Conservation (phyloP, 139 green algal species). For the Coelastrella sp. region DNA sequence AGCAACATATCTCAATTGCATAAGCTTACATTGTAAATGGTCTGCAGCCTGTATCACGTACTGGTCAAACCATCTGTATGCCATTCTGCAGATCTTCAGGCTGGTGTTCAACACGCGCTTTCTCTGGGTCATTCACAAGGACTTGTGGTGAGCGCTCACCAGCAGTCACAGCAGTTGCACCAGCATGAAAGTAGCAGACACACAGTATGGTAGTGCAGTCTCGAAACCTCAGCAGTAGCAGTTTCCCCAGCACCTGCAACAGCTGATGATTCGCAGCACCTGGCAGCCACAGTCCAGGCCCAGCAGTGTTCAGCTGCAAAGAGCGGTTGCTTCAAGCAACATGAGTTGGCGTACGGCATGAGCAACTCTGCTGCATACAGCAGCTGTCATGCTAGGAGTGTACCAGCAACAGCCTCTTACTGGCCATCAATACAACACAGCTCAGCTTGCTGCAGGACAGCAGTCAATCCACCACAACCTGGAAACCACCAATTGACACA, state of each 20-base stretch:
- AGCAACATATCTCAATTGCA: background rate
- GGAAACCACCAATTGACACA: no score
- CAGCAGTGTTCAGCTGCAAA: no score
- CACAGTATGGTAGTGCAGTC: background rate
- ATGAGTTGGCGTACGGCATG: no score
- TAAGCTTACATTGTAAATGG: background rate
- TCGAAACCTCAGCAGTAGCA: background rate
- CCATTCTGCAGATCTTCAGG: conserved; percentile 4
- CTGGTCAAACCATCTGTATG: background rate
- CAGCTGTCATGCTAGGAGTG: no score
- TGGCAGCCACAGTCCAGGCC: background rate
- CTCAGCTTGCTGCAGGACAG: no score
- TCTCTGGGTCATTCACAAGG: conserved; percentile 16
- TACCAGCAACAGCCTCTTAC: no score
- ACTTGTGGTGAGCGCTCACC: conserved; percentile 11
- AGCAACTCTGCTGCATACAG: no score
- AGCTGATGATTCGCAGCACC: background rate
- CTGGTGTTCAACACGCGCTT: conserved; percentile 36
- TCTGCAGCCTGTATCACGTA: background rate
- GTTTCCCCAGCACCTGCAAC: background rate
- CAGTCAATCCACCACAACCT: no score
- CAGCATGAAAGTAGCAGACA: background rate
- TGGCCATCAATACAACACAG: no score
- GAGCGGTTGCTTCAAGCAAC: no score
- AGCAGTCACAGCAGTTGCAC: background rate